Conservation (phyloP, 129 eudicot genomes). For the Erigeron canadensis region DNA sequence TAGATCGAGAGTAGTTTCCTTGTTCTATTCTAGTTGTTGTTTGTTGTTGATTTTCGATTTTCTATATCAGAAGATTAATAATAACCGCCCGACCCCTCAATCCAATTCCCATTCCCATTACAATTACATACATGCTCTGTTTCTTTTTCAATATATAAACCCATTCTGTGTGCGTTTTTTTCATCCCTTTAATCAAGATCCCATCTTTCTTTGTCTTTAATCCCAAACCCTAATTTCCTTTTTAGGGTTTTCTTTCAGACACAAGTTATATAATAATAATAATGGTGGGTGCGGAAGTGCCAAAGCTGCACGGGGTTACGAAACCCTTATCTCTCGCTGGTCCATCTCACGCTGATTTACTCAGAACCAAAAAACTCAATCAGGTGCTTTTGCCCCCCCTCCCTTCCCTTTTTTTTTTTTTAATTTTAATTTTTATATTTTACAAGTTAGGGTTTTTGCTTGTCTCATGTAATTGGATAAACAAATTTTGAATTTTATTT, state of each 20-base stretch:
- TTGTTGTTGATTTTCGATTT: no score
- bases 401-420: neutral
- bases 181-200: no score
- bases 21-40: no score
- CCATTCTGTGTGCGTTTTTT: no score
- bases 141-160: no score
- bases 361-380: constrained; percentile 46
- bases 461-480: neutral
- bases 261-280: no score
- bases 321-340: constrained; percentile 58
- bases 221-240: neutral
- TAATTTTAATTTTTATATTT: neutral
- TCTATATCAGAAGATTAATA: no score
- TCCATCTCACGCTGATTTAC: constrained; percentile 45
- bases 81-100: no score
- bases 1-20: no score
- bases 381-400: constrained; percentile 27
- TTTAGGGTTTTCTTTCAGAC: neutral
- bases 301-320: constrained; percentile 60
- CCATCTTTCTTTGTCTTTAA: no score
- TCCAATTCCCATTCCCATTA: no score
- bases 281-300: constrained; percentile 48
- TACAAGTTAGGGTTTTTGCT: neutral
- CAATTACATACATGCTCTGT: no score
- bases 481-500: neutral